phyloP scores from a whole-genome alignment of 441 rosid species.

The Populus hybrid region DNA sequence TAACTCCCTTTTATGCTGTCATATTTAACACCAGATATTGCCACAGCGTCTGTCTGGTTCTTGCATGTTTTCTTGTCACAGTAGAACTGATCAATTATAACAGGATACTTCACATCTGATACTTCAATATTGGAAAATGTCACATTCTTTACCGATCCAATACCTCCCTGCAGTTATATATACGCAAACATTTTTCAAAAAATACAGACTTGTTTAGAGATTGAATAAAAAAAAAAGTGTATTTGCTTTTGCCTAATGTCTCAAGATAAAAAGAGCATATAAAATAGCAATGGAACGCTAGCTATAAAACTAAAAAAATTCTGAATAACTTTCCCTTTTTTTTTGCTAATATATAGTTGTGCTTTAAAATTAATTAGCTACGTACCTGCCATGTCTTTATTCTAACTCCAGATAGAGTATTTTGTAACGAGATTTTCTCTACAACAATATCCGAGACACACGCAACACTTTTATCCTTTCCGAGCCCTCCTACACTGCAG shows the following conservation, averaged over 20 bases:
- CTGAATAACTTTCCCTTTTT: too few relatives aligned
- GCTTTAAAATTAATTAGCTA: background rate
- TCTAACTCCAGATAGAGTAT: conserved; percentile 69
- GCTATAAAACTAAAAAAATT: too few relatives aligned
- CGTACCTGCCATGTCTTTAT: conserved; percentile 92
- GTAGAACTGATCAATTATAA: conserved; percentile 79
- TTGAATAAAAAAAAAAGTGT: background rate
- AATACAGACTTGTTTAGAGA: background rate
- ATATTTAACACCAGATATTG: too few relatives aligned
- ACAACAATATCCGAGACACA: conserved; percentile 71
- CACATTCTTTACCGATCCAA: conserved; percentile 72
- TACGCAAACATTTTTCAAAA: background rate
- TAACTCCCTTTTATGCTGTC: too few relatives aligned
- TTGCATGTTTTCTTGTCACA: conserved; percentile 75
- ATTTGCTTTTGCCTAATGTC: too few relatives aligned
- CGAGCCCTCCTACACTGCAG: conserved; percentile 71
- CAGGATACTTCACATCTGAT: conserved; percentile 58
- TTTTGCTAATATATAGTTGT: background rate
- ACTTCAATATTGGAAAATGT: conserved; percentile 74
- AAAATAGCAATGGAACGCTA: too few relatives aligned
- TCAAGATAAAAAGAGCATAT: too few relatives aligned
- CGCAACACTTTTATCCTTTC: conserved; percentile 68
- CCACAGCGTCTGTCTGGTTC: conserved; percentile 77
- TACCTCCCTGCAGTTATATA: conserved; percentile 56
- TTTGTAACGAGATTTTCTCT: conserved; percentile 49